A percentile compares a stretch with the other conserved stretches of the same genome.
These are phyloP conservation scores for Termitomyces sp. DNA, from an alignment of 768 basidiomycete species.

Conservation along the genomic window DNA sequence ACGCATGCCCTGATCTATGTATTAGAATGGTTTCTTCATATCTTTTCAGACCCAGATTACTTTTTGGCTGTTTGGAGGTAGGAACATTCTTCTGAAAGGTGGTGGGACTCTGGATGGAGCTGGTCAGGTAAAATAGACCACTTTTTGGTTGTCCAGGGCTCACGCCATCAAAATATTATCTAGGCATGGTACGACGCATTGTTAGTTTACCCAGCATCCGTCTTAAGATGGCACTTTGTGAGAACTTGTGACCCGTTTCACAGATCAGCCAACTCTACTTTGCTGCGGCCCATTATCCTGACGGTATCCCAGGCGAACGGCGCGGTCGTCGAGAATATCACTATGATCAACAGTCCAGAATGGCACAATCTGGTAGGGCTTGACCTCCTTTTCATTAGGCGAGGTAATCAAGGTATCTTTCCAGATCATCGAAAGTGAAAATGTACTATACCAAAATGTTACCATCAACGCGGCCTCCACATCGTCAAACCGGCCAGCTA, in stretches of 20 bases:
- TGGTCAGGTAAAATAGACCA: constrained; percentile 44
- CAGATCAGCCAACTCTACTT: constrained; percentile 42
- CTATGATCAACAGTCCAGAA: constrained; percentile 47
- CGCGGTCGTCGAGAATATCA: constrained; percentile 44
- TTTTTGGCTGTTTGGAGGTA: constrained; percentile 54
- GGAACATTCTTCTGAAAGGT: constrained; percentile 46
- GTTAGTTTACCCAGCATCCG: constrained; percentile 17
- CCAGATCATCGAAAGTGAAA: constrained; percentile 46
- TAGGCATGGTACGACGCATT: constrained; percentile 59
- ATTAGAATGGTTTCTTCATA: constrained; percentile 48
- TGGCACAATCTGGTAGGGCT: constrained; percentile 47
- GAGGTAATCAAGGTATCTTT: not conserved
- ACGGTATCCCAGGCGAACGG: constrained; percentile 50
- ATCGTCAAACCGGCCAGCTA: constrained; percentile 37
- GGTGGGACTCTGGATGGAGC: constrained; percentile 65
- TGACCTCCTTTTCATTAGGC: not conserved
- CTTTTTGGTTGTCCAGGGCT: not conserved
- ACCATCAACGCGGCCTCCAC: constrained; percentile 45
- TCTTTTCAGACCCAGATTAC: constrained; percentile 52
- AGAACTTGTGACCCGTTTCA: not conserved
- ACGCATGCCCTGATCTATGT: not conserved
- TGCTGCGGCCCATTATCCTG: constrained; percentile 53
- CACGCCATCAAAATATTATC: not conserved
- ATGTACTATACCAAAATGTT: constrained; percentile 44
- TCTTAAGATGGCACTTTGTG: not conserved